Evolutionary conservation across 805 yeast species (phyloP).

Genomic region (Metschnikowia corniflorae): DNA sequence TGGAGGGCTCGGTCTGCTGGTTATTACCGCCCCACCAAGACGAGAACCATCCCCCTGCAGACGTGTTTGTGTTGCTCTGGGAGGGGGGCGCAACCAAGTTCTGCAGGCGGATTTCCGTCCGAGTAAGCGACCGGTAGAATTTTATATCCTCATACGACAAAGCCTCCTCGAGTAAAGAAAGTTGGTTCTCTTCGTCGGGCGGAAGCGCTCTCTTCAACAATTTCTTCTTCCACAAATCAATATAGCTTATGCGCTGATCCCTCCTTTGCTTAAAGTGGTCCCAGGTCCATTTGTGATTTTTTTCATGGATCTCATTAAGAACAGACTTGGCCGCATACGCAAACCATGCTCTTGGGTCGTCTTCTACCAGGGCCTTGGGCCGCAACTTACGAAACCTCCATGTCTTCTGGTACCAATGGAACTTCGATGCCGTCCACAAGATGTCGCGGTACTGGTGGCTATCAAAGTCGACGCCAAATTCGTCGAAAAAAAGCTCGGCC

Average conservation of each 20-base stretch:
- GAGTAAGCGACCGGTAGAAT: conserved; percentile 79
- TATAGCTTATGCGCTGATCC: conserved; percentile 67
- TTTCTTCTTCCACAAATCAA: conserved; percentile 61
- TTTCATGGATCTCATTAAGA: conserved; percentile 74
- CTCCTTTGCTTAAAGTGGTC: conserved; percentile 67
- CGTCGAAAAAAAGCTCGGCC: conserved; percentile 77
- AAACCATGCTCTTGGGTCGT: conserved; percentile 80
- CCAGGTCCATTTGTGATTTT: conserved; percentile 86
- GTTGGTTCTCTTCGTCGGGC: conserved; percentile 26
- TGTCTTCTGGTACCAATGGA: conserved; percentile 75
- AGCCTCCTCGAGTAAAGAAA: conserved; percentile 54
- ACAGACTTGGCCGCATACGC: conserved; percentile 76
- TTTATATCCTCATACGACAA: conserved; percentile 75
- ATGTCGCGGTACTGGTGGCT: conserved; percentile 81
- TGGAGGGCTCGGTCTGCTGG: conserved; percentile 23
- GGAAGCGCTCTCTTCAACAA: conserved; percentile 34
- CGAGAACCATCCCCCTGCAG: conserved; percentile 58
- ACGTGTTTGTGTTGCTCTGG: conserved; percentile 15
- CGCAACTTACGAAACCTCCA: conserved; percentile 67
- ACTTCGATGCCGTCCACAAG: conserved; percentile 74
- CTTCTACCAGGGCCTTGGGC: conserved; percentile 53
- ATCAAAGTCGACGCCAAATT: conserved; percentile 82
- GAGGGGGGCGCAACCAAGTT: conserved; percentile 24
- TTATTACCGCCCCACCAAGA: conserved; percentile 55
- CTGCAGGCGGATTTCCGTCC: conserved; percentile 60